Percentiles rank a stretch among this genome's conserved stretches.
These are phyloP conservation scores for Citrullus mucosospermus DNA, from an alignment of 306 rosid species.

Conservation along the genomic window DNA sequence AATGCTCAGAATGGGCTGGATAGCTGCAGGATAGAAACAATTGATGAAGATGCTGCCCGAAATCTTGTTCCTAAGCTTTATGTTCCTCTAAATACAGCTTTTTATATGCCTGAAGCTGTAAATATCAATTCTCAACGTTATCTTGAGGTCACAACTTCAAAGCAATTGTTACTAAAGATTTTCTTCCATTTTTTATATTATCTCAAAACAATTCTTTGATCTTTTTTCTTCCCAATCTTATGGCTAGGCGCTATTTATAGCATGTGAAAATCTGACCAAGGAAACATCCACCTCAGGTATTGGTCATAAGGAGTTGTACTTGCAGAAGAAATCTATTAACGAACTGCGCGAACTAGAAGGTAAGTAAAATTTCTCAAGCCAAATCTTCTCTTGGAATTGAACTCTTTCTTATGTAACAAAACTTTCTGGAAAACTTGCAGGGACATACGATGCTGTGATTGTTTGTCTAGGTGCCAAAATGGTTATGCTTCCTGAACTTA, in stretches of 20 bases:
- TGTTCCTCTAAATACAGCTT: slow-evolving; percentile 46
- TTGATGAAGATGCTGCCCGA: slow-evolving; percentile 38
- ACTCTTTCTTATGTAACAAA: background rate
- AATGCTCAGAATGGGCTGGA: slow-evolving; percentile 66
- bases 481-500: slow-evolving; percentile 66
- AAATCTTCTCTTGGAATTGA: background rate
- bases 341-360: slow-evolving; percentile 72
- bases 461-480: slow-evolving; percentile 82
- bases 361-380: slow-evolving; percentile 8
- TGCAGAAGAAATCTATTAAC: slow-evolving; percentile 39
- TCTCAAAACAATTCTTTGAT: background rate
- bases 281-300: slow-evolving; percentile 26
- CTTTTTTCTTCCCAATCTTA: slow-evolving; percentile 9
- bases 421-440: slow-evolving; percentile 21
- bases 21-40: slow-evolving; percentile 61
- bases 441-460: slow-evolving; percentile 67
- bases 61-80: slow-evolving; percentile 43
- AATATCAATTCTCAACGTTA: slow-evolving; percentile 55
- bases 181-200: background rate
- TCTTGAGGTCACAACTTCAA: slow-evolving; percentile 47
- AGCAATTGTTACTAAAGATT: background rate
- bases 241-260: slow-evolving; percentile 59
- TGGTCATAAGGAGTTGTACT: slow-evolving; percentile 37
- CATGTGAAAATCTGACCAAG: slow-evolving; percentile 48
- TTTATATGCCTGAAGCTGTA: slow-evolving; percentile 84